Conservation (phyloP, 2,329 filamentous ascomycete species). For the Fusarium bactridioides region DNA sequence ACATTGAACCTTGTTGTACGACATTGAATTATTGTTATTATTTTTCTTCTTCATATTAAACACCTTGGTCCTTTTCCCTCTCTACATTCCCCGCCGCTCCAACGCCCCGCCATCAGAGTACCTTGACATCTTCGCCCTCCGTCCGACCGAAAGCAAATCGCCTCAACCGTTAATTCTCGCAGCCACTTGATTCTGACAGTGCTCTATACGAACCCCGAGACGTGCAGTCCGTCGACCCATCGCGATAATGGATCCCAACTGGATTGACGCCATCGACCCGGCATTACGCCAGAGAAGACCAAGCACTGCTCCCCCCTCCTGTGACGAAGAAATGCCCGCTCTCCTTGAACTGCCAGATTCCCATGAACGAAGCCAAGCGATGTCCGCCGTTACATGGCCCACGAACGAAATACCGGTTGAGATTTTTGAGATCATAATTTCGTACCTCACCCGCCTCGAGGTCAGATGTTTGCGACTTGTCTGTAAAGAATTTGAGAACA, state of each 20-base stretch:
- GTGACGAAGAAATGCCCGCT: conserved; percentile 18
- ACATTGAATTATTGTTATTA: background rate
- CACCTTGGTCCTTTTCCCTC: background rate
- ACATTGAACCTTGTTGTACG: background rate
- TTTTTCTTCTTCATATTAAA: background rate
- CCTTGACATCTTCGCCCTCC: conserved; percentile 14
- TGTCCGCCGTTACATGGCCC: conserved; percentile 42
- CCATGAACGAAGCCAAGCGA: background rate
- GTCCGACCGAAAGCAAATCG: conserved; percentile 24
- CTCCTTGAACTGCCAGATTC: conserved; percentile 4
- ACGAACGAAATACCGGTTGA: conserved; percentile 62
- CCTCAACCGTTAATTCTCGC: background rate
- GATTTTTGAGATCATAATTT: conserved; percentile 65
- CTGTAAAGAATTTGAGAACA: conserved; percentile 63
- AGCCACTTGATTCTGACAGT: background rate
- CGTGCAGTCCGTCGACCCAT: background rate
- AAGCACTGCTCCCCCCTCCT: conserved; percentile 31
- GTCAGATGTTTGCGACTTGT: conserved; percentile 69
- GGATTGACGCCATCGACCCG: background rate
- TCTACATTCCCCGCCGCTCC: background rate
- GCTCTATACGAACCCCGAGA: background rate
- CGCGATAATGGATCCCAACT: background rate
- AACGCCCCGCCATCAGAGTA: conserved; percentile 21
- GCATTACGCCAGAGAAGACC: conserved; percentile 13
- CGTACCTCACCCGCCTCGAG: conserved; percentile 63